A percentile compares a stretch with the other conserved stretches of the same genome.
phyloP scores from a whole-genome alignment of 805 yeast species.

The Ogataea minuta region DNA sequence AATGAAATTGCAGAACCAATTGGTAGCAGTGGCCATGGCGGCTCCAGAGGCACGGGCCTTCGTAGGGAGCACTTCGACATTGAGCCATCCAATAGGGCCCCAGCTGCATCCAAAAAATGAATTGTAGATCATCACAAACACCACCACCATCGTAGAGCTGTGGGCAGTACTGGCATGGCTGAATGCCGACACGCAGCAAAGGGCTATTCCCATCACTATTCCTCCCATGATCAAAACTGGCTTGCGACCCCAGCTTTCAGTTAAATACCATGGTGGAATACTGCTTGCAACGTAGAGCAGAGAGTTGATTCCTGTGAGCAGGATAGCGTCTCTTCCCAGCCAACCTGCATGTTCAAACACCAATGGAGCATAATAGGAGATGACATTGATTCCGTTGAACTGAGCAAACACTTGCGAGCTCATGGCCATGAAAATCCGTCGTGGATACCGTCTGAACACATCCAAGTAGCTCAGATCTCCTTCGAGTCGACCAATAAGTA shows the following conservation, averaged over 20 bases:
- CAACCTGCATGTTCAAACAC: slow-evolving; percentile 96
- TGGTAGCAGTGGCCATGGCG: slow-evolving; percentile 84
- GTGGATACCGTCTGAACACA: slow-evolving; percentile 73
- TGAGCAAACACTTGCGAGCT: slow-evolving; percentile 91
- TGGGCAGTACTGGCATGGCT: slow-evolving; percentile 43
- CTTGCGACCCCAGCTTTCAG: slow-evolving; percentile 89
- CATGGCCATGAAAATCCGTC: slow-evolving; percentile 83
- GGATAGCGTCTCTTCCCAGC: slow-evolving; percentile 81
- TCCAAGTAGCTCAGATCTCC: slow-evolving; percentile 75
- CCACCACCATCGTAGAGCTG: slow-evolving; percentile 72
- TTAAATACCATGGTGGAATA: slow-evolving; percentile 86
- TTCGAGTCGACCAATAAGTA: slow-evolving; percentile 71
- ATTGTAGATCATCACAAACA: slow-evolving; percentile 74
- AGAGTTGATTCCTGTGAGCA: slow-evolving; percentile 84
- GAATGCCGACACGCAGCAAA: slow-evolving; percentile 62
- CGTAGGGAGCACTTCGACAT: slow-evolving; percentile 81
- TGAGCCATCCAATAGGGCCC: slow-evolving; percentile 94
- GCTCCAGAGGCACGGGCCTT: slow-evolving; percentile 88
- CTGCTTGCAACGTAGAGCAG: slow-evolving; percentile 58
- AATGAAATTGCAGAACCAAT: slow-evolving; percentile 89
- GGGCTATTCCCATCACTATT: slow-evolving; percentile 70
- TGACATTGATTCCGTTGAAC: slow-evolving; percentile 88
- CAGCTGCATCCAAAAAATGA: slow-evolving; percentile 86
- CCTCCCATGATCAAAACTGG: slow-evolving; percentile 83
- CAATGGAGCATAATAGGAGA: slow-evolving; percentile 89